Evolutionary conservation across 768 basidiomycete genomes (phyloP), one percentile per base, ranked within the genome.

Genomic region (Amanita rimosa): DNA sequence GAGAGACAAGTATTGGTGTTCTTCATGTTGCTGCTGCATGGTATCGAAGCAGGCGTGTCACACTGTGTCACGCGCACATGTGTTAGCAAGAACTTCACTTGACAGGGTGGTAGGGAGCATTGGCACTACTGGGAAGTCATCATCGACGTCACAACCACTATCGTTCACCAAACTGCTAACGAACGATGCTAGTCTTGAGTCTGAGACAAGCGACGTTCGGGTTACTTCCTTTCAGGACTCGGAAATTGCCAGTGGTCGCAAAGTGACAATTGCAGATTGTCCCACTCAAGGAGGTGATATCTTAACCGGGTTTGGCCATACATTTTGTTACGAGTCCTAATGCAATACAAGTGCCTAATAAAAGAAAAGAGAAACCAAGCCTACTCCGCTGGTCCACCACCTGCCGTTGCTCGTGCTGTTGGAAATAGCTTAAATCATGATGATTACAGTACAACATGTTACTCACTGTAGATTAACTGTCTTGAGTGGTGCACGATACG

Each of bases 391-490:
- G 60, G 56, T 49, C 33, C 45, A 4, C 71, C 60, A 55, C 45
- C 45, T 8, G 71, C 60, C 55, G 75, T 78, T 64, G 65, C 67
- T 55, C 76, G 72, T 58, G 76, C 76, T 76, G 49, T 1, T 52
- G 38, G 24, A 44, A 53, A 24, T 36, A 44, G 35, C 33, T 14
- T 45, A 31, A 29, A 8, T 9, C 19, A 46, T n/a, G 17, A 43
- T n/a, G 44, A 3, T 24, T 29, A 41, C 17, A 45, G 46, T 10
- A 24, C 2, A 5, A 35, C 46, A 29, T 83, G 13, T 17, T 16
- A 35, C 87, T 63, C 62, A 92, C 91, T 97, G 86, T 97, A 98
- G 61, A 99, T 81, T 64, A 93, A 72, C 70, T 99, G 95, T 52
- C 77, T 74, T 55, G 85, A 85, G 76, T 95, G 92, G 74, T 97